Percentiles rank a stretch among this genome's conserved stretches.
These are phyloP conservation scores for Aspergillus nanangensis DNA, from an alignment of 495 filamentous ascomycete species.

Conservation along the genomic window DNA sequence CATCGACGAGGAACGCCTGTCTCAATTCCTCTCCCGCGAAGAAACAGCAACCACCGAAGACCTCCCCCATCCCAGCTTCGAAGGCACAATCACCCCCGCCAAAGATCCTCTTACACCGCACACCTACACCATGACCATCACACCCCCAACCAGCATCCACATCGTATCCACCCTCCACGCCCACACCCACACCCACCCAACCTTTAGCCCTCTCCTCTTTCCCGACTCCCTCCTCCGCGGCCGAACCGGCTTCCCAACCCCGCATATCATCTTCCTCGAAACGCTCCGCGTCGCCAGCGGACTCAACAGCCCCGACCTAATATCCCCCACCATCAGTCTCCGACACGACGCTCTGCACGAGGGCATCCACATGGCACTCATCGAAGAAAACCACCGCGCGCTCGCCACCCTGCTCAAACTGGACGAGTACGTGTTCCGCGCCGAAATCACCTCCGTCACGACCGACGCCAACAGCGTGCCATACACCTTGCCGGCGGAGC, in stretches of 20 bases:
- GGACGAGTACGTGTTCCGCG: conserved; percentile 32
- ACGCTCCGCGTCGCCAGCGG: conserved; percentile 28
- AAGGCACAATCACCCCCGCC: conserved; percentile 9
- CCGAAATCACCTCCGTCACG: neutral
- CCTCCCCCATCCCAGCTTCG: conserved; percentile 5
- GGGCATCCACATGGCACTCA: conserved; percentile 33
- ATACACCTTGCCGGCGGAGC: conserved; percentile 25
- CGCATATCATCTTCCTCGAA: conserved; percentile 22
- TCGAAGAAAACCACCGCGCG: conserved; percentile 22
- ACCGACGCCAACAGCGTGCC: neutral
- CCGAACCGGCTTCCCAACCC: conserved; percentile 2
- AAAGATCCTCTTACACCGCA: too few species aligned
- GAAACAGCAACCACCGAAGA: conserved; percentile 1
- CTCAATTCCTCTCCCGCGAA: conserved; percentile 19
- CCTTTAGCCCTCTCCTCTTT: conserved; percentile 20
- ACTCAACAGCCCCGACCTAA: conserved; percentile 10
- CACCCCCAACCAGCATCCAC: conserved; percentile 15
- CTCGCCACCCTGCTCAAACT: conserved; percentile 35
- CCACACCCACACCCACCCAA: conserved; percentile 3
- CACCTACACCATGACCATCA: conserved; percentile 20
- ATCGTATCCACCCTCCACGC: conserved; percentile 12
- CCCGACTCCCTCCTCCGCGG: conserved; percentile 14
- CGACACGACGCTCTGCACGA: conserved; percentile 27
- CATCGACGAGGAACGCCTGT: conserved; percentile 14
- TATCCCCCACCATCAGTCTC: conserved; percentile 7